Evolutionary conservation across 2,329 filamentous ascomycete genomes (phyloP), one percentile per base, ranked within the genome.

Genomic region (Chrysosphaeria jannelii): DNA sequence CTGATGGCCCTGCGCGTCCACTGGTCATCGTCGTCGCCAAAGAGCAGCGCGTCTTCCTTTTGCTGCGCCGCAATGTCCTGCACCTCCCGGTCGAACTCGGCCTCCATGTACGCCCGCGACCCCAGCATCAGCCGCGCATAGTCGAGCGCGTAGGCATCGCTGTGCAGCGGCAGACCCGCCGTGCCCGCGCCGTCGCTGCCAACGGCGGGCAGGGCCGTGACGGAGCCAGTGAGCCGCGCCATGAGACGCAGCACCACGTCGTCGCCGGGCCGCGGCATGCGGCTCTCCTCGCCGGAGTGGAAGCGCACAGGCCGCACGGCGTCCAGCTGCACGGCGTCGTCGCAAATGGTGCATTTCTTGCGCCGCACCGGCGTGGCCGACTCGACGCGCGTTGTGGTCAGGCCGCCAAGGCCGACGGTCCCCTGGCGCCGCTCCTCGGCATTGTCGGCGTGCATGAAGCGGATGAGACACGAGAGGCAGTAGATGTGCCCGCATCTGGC

Each of bases 401-500:
- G 2, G 10, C 9, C 4, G 8, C 8, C 6, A 10, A n/a, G n/a
- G n/a, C n/a, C 12, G n/a, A n/a, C 17, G 7, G 17, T 8, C 17
- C n/a, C 17, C 17, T 19, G 17, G 17, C 17, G 29, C 20, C 71
- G 68, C n/a, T 72, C 67, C 27, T 71, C 68, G 13, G 57, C 61
- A 3, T 66, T 60, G 8, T 59, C 62, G 6, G 78, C 72, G 35
- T 89, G 74, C 76, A 97, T 91, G 41, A 88, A 97, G 23, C 85
- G 69, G 31, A 93, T 75, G 29, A 93, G 46, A 39, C 85, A 97
- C 5, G 85, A 68, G 16, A 93, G 50, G 39, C 85, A 97, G 41
- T 91, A 93, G 8, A 97, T 90, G 40, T 97, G 85, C 1, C 85
- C 85, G 37, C 85, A 97, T 38, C 69, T 81, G 20, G 85, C 79